Conservation (phyloP, 345 rosid species). For the Noccaea caerulescens region DNA sequence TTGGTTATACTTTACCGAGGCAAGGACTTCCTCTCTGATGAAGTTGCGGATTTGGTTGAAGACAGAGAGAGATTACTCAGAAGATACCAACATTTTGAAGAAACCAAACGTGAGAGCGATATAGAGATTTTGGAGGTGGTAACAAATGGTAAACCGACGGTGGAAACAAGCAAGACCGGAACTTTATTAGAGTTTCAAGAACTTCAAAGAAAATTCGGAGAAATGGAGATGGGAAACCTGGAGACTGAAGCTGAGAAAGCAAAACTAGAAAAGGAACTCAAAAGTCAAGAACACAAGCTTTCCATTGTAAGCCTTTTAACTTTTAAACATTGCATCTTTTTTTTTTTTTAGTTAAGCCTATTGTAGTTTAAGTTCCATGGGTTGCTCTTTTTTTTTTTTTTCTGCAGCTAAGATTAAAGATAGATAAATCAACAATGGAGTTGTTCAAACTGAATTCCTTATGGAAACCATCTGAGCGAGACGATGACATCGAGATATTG, state of each 20-base stretch:
- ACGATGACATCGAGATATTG: constrained; percentile 64
- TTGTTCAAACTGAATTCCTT: constrained; percentile 59
- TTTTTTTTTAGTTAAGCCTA: constrained; percentile 5
- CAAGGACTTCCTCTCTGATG: constrained; percentile 72
- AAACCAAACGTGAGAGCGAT: constrained; percentile 59
- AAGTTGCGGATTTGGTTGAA: constrained; percentile 55
- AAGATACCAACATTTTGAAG: constrained; percentile 64
- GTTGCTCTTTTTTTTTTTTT: constrained; percentile 31
- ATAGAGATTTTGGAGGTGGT: constrained; percentile 47
- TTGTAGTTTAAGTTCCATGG: background rate
- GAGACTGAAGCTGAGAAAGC: constrained; percentile 63
- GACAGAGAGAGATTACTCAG: constrained; percentile 70
- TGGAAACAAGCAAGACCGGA: constrained; percentile 55
- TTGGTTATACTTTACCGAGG: constrained; percentile 79
- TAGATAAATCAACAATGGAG: constrained; percentile 55
- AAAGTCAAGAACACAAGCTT: constrained; percentile 67
- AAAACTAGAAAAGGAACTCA: constrained; percentile 58
- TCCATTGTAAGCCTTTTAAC: constrained; percentile 56
- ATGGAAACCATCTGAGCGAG: constrained; percentile 55
- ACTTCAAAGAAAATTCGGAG: constrained; percentile 52
- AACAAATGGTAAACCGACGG: constrained; percentile 44
- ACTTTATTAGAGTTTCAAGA: constrained; percentile 71
- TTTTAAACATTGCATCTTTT: constrained; percentile 22
- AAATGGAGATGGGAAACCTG: constrained; percentile 39
- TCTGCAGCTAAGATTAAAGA: constrained; percentile 68